Percentiles rank a stretch among this genome's conserved stretches.
phyloP scores from a whole-genome alignment of 306 rosid genomes.

The Rubus idaeus region DNA sequence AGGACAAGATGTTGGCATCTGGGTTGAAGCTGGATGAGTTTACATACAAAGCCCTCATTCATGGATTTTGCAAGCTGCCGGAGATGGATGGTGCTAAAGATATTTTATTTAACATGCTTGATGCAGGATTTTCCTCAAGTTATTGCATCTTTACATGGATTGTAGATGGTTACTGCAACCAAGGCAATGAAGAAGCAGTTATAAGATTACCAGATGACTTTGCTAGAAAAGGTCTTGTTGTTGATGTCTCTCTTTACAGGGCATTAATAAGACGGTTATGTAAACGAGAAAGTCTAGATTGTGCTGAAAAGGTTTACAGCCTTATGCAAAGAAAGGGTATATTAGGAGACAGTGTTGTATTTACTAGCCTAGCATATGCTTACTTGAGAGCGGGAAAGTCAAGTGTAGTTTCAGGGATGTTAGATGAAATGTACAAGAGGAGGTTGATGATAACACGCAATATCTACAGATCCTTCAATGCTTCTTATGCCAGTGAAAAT shows the following conservation, averaged over 20 bases:
- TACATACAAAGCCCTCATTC: conserved; percentile 78
- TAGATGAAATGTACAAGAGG: conserved; percentile 65
- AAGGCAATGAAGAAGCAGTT: conserved; percentile 54
- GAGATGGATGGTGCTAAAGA: conserved; percentile 66
- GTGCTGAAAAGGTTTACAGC: conserved; percentile 56
- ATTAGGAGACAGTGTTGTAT: conserved; percentile 63
- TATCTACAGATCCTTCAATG: conserved; percentile 56
- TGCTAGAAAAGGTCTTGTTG: conserved; percentile 49
- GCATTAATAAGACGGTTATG: conserved; percentile 79
- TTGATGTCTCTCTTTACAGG: conserved; percentile 70
- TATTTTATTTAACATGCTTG: conserved; percentile 61
- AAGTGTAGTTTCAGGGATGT: conserved; percentile 41
- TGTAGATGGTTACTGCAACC: conserved; percentile 63
- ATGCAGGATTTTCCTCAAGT: conserved; percentile 63
- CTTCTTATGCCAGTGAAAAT: conserved; percentile 41
- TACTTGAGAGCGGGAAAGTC: conserved; percentile 67
- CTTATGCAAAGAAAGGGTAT: conserved; percentile 58
- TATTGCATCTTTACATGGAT: conserved; percentile 76
- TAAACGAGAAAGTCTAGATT: conserved; percentile 52
- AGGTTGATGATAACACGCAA: conserved; percentile 66
- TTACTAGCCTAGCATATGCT: conserved; percentile 67
- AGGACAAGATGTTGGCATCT: conserved; percentile 70
- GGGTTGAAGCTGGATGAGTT: conserved; percentile 69
- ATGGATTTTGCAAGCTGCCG: conserved; percentile 65
- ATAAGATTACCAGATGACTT: conserved; percentile 60